Evolutionary conservation across 164 flowering plant species (phyloP).

Genomic region (Stephania cephalantha): DNA sequence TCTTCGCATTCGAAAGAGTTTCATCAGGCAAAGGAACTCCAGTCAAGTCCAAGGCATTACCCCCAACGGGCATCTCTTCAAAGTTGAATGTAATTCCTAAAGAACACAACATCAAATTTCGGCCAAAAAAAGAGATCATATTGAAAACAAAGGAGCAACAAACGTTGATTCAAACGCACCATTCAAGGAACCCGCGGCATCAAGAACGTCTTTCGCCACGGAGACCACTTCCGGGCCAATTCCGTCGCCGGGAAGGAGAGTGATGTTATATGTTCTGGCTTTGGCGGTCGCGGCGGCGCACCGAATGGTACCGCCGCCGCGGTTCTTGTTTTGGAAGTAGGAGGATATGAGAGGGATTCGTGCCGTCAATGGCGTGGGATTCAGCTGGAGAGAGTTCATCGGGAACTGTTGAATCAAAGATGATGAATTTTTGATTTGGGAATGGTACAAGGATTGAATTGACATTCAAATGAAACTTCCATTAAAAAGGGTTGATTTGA

Average conservation of each 20-base stretch:
- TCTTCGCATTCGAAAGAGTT: conserved; percentile 68
- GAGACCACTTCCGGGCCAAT: conserved; percentile 95
- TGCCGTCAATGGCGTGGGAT: conserved; percentile 15
- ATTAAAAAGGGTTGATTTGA: too few relatives aligned
- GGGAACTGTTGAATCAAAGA: too few relatives aligned
- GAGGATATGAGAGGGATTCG: conserved; percentile 2
- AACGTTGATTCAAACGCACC: conserved; percentile 25
- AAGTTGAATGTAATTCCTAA: conserved; percentile 68
- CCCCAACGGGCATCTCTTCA: conserved; percentile 85
- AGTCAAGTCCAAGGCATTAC: conserved; percentile 73
- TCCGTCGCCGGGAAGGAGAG: conserved; percentile 95
- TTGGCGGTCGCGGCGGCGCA: conserved; percentile 40
- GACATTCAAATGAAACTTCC: too few relatives aligned
- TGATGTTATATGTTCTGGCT: conserved; percentile 46
- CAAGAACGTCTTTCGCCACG: conserved; percentile 72
- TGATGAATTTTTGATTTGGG: too few relatives aligned
- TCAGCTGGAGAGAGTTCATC: conserved; percentile 36
- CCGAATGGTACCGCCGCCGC: conserved; percentile 19
- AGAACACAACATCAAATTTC: neutral
- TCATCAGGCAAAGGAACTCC: conserved; percentile 96
- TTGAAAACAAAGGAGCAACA: neutral
- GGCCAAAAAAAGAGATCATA: neutral
- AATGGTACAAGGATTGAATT: too few relatives aligned
- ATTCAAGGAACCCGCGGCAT: conserved; percentile 53
- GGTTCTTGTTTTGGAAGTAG: conserved; percentile 15